Percentiles rank a stretch among this genome's conserved stretches.
phyloP scores from a whole-genome alignment of 1,284 basidiomycete genomes.

The Leccinum pachyderme region DNA sequence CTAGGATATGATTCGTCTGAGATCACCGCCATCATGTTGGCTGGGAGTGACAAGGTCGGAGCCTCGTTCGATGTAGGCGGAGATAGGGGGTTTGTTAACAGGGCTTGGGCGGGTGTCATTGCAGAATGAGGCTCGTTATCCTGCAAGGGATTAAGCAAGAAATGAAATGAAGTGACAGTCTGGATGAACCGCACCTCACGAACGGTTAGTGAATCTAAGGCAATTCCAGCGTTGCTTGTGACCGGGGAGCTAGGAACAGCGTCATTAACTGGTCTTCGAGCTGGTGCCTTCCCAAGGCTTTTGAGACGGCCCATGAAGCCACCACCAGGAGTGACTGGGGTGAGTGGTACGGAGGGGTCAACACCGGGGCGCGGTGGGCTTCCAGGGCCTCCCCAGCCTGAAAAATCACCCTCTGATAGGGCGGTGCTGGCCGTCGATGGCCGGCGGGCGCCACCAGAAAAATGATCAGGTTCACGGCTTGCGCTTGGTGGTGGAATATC shows the following conservation, averaged over 20 bases:
- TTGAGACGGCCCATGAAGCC: slow-evolving; percentile 79
- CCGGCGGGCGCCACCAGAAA: slow-evolving; percentile 44
- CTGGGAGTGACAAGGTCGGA: slow-evolving; percentile 65
- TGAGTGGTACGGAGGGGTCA: slow-evolving; percentile 37
- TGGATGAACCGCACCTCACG: slow-evolving; percentile 25
- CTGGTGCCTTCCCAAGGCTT: slow-evolving; percentile 58
- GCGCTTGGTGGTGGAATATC: slow-evolving; percentile 23
- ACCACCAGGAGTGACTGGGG: slow-evolving; percentile 52
- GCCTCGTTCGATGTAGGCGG: slow-evolving; percentile 75
- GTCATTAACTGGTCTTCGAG: slow-evolving; percentile 31
- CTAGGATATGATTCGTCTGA: slow-evolving; percentile 82
- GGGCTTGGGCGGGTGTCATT: slow-evolving; percentile 57
- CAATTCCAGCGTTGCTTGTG: slow-evolving; percentile 12
- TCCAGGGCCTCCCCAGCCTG: slow-evolving; percentile 47
- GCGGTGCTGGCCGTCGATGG: slow-evolving; percentile 42
- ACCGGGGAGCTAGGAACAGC: slow-evolving; percentile 29
- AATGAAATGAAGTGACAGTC: neutral
- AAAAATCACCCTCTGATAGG: slow-evolving; percentile 49
- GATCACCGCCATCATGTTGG: slow-evolving; percentile 71
- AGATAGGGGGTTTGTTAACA: slow-evolving; percentile 67
- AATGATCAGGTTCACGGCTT: slow-evolving; percentile 49
- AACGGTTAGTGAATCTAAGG: slow-evolving; percentile 14
- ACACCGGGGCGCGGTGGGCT: slow-evolving; percentile 30
- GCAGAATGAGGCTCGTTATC: slow-evolving; percentile 25
- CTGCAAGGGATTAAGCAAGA: slow-evolving; percentile 16